Base-by-base conservation (phyloP, 179 eudicot genomes). In the Gypsophila paniculata region DNA sequence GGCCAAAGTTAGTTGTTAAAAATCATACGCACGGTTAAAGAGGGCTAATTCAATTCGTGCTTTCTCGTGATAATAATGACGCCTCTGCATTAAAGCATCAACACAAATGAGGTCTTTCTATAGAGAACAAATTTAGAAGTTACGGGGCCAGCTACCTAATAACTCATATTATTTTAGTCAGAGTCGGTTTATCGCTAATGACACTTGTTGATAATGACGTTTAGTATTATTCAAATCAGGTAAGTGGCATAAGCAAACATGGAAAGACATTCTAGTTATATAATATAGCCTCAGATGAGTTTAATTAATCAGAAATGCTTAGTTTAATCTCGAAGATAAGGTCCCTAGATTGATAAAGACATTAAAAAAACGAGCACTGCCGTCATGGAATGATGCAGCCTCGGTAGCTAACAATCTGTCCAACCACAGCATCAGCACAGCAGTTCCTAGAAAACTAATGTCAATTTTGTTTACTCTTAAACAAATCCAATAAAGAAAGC, bases 81-180 rank as follows among this genome's bases (percentile, higher is more conserved):
- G 72, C 34, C 25, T 61, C 34, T 66, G 52, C 69, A 59, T 61
- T 21, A 54, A 38, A 26, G 34, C 53, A 59, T 66, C 38, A 3
- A 74, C 68, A 58, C 23, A 69, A 61, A 60, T 44, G 67, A 61
- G 68, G 62, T 15, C 9, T 46, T 8, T 36, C 32, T 61, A 17
- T 61, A 80, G 72, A 66, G 71, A 80, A 77, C 74, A 57, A 63
- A 15, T 57, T 69, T 73, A 69, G 74, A 39, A 46, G 69, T 72
- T 76, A 53, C 51, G 6, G 49, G 11, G 71, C 75, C 18, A 71
- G 65, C 62, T 17, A 75, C 73, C 79, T 63, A 72, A 76, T 73
- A 49, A 72, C 46, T 53, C 55, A 29, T 22, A 61, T 72, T 73
- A 69, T 29, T 77, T n/a, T 55, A 79, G n/a, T 48, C 44, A 66